Evolutionary conservation across 169 alveolate genomes (phyloP).

Genomic region (Plasmodium vivax): DNA sequence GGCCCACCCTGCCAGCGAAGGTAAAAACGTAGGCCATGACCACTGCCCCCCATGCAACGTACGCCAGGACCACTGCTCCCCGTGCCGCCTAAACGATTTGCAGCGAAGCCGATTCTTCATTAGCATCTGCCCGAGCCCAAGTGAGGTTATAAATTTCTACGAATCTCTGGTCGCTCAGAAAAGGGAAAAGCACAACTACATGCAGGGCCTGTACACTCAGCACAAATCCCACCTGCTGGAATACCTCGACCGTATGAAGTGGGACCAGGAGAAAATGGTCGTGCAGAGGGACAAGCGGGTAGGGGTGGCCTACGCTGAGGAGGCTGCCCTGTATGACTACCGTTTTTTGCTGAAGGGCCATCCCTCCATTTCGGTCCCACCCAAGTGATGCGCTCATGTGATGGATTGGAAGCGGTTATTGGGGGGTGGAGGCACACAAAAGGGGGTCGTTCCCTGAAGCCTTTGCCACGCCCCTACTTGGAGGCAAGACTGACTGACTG

Average conservation of each 20-base stretch:
- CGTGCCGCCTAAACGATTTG: constrained; percentile 11
- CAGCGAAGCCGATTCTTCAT: constrained; percentile 47
- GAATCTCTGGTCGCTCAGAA: constrained; percentile 5
- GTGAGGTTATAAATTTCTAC: constrained; percentile 26
- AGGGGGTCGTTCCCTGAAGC: background rate
- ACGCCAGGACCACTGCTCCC: constrained; percentile 7
- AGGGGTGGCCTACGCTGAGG: constrained; percentile 53
- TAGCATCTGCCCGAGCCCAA: constrained; percentile 22
- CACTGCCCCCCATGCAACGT: no score
- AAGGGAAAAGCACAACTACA: background rate
- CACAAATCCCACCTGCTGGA: constrained; percentile 14
- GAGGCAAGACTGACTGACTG: background rate
- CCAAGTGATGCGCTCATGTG: background rate
- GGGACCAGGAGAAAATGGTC: constrained; percentile 8
- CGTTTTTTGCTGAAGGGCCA: constrained; percentile 49
- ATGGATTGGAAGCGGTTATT: background rate
- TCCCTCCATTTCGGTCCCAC: constrained; percentile 51
- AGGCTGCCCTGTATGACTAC: constrained; percentile 62
- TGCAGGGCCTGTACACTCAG: constrained; percentile 5
- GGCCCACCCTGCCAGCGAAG: background rate
- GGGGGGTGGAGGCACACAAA: background rate
- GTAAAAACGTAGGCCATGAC: background rate
- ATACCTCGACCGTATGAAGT: constrained; percentile 37
- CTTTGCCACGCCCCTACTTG: background rate
- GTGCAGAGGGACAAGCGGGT: constrained; percentile 45